Evolutionary conservation across 1,284 basidiomycete genomes (phyloP).

Genomic region (Leccinum angustisporum): DNA sequence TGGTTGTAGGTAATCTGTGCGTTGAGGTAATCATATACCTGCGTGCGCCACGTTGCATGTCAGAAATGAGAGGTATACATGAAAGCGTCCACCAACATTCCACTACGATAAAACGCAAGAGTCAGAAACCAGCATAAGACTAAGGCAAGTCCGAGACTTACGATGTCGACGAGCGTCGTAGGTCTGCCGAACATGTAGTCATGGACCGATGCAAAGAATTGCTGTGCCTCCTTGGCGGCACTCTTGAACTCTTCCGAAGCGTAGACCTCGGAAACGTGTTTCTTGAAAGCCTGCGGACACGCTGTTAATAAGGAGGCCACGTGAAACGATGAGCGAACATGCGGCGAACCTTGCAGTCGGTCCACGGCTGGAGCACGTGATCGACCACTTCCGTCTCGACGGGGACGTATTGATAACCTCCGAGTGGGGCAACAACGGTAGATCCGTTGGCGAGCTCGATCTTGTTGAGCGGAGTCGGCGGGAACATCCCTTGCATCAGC

Average conservation of each 20-base stretch:
- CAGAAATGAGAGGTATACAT: constrained; percentile 12
- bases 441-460: constrained; percentile 80
- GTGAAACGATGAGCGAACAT: constrained; percentile 11
- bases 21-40: constrained; percentile 79
- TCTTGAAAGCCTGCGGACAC: constrained; percentile 54
- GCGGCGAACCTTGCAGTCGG: constrained; percentile 68
- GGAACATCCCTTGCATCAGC: constrained; percentile 76
- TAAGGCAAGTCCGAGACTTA: constrained; percentile 35
- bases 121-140: constrained; percentile 1
- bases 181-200: constrained; percentile 71
- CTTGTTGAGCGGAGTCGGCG: constrained; percentile 65
- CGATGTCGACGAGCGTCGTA: constrained; percentile 64
- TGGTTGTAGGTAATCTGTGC: constrained; percentile 76
- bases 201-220: constrained; percentile 63
- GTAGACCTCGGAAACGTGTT: constrained; percentile 61
- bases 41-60: constrained; percentile 27
- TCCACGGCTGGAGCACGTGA: constrained; percentile 82
- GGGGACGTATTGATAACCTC: constrained; percentile 83
- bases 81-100: constrained; percentile 50
- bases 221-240: constrained; percentile 51
- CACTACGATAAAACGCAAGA: constrained; percentile 38
- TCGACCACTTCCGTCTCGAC: constrained; percentile 80
- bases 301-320: constrained; percentile 13
- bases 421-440: constrained; percentile 68
- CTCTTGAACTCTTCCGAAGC: constrained; percentile 61